These are phyloP conservation scores for Botryotinia globosa DNA, from an alignment of 2,329 filamentous ascomycete genomes.

Conservation along the genomic window DNA sequence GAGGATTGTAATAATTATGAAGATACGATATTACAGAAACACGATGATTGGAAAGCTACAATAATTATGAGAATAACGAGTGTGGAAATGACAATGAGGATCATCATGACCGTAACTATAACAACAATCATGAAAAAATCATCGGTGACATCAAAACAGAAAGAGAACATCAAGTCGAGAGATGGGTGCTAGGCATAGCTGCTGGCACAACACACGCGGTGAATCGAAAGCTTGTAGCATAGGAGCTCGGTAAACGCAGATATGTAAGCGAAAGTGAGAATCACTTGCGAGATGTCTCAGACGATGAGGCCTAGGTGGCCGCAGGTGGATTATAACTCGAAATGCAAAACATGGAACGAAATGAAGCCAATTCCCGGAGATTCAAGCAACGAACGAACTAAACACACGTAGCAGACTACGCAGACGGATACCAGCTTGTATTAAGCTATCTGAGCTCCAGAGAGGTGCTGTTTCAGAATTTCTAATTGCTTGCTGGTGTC, in stretches of 20 bases:
- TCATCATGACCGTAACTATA: not conserved
- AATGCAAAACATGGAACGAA: not conserved
- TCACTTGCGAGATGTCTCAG: accelerated
- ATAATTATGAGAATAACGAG: too few species aligned
- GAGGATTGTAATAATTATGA: too few species aligned
- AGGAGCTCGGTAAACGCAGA: not conserved
- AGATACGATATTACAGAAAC: too few species aligned
- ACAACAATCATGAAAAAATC: not conserved
- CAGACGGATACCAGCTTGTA: accelerated
- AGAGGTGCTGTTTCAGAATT: accelerated
- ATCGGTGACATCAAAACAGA: not conserved
- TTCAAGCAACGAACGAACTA: not conserved
- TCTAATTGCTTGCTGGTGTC: not conserved
- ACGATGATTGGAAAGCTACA: too few species aligned
- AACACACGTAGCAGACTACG: not conserved
- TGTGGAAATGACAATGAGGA: too few species aligned
- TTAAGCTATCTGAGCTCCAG: not conserved
- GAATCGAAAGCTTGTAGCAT: not conserved
- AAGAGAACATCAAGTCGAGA: not conserved
- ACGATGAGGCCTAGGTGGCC: too few species aligned
- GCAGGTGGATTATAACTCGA: not conserved
- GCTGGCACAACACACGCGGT: not conserved
- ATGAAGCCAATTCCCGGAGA: not conserved
- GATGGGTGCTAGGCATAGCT: not conserved
- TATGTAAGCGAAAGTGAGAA: not conserved